Base-by-base conservation (phyloP, 2,329 filamentous ascomycete genomes). In the Epichloe uncinata region DNA sequence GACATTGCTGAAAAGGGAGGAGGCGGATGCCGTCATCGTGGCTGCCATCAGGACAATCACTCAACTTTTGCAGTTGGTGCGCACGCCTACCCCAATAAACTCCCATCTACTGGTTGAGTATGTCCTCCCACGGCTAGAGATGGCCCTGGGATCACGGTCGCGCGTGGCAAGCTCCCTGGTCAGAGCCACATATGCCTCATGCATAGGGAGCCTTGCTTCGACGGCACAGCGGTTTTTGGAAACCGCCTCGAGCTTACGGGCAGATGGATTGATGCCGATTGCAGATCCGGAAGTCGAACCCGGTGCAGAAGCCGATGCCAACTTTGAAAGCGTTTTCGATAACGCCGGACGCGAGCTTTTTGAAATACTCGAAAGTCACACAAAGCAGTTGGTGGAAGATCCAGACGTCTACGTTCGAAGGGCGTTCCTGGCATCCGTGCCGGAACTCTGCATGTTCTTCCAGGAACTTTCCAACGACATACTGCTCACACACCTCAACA, bases 401-500 rank as follows among this genome's bases (percentile, higher is more conserved):
- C 72, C 77, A 0, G 86, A 97, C 60, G 78, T 87, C 5, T 83
- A 87, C 36, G 94, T 98, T 20, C 84, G 90, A 42, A 78, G 93
- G 52, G 90, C 93, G 1, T 96, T 98, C 61, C 71, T 98, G 42
- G 85, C 85, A 8, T 97, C 93, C 7, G 90, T 98, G 0, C 85
- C 90, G 0, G 87, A 89, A 54, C 74, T 98, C 1, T 98, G 93
- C 63, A 81, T 96, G 56, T 97, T 98, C 66, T 97, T 98, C 57
- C 90, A 86, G 53, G 78, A 83, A n/a, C 85, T 89, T 60, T 85
- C 91, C 1, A 96, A 94, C 63, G 93, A 98, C 61, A 87, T 98
- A n/a, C 82, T 98, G 15, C 72, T 98, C 20, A 95, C 89, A 34
- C 93, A 98, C 68, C 73, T 98, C 30, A 97, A 97, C 61, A 98